phyloP scores from a whole-genome alignment of 768 basidiomycete genomes.

The Lactifluus piperatus region DNA sequence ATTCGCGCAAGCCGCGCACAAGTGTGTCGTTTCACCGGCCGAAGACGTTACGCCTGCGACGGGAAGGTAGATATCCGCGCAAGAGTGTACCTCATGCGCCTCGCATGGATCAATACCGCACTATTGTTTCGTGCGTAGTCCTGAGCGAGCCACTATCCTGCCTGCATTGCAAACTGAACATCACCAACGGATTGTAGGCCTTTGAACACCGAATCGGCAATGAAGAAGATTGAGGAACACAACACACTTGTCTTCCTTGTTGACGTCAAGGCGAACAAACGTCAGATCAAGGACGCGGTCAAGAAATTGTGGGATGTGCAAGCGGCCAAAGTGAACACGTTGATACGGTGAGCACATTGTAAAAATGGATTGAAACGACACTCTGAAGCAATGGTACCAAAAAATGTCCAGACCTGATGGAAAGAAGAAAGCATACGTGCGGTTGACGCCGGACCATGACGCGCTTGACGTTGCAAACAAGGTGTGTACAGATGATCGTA shows the following conservation, averaged over 20 bases:
- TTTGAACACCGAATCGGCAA: slow-evolving; percentile 91
- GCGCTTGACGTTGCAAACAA: slow-evolving; percentile 97
- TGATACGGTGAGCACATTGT: slow-evolving; percentile 68
- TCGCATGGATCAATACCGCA: slow-evolving; percentile 94
- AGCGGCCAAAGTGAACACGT: slow-evolving; percentile 93
- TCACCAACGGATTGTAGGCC: slow-evolving; percentile 37
- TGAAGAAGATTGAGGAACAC: slow-evolving; percentile 99
- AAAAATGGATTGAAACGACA: not conserved
- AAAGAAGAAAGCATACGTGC: slow-evolving; percentile 99
- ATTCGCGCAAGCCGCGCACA: slow-evolving; percentile 71
- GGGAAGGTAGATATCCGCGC: slow-evolving; percentile 90
- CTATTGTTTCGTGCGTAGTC: slow-evolving; percentile 75
- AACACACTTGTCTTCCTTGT: slow-evolving; percentile 99
- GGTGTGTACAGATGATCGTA: slow-evolving; percentile 35
- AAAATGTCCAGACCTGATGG: slow-evolving; percentile 70
- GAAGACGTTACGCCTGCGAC: slow-evolving; percentile 79
- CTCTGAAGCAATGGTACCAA: not conserved
- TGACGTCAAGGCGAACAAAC: slow-evolving; percentile 92
- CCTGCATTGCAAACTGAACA: not conserved
- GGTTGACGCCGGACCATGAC: slow-evolving; percentile 91
- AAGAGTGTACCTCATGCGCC: slow-evolving; percentile 89
- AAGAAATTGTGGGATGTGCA: slow-evolving; percentile 99
- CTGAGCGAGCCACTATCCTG: not conserved
- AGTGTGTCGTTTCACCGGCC: slow-evolving; percentile 94
- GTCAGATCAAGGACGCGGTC: slow-evolving; percentile 98